Conservation (phyloP, 2,329 filamentous ascomycete species). For the Penicillium sp. region DNA sequence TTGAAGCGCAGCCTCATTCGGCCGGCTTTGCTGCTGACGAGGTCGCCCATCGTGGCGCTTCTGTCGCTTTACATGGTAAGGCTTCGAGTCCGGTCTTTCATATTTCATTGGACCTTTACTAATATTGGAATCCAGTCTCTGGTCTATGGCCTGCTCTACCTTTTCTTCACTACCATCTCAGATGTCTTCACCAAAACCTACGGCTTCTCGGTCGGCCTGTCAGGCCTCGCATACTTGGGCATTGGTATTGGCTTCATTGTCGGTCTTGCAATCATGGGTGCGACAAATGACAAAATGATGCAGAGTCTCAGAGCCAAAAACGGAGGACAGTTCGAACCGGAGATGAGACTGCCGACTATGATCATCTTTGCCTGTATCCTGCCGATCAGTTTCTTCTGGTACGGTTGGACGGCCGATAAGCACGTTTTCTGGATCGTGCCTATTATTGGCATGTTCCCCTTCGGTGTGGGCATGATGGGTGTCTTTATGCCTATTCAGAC, state of each 20-base stretch:
- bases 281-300: constrained; percentile 31
- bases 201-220: constrained; percentile 43
- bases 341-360: constrained; percentile 55
- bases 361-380: constrained; percentile 55
- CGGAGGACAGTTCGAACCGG: constrained; percentile 44
- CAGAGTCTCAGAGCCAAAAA: constrained; percentile 30
- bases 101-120: neutral
- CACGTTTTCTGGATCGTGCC: constrained; percentile 58
- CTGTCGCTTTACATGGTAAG: constrained; percentile 50
- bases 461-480: constrained; percentile 55
- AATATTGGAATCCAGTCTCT: constrained; percentile 24
- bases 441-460: constrained; percentile 58
- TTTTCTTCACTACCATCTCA: constrained; percentile 55
- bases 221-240: constrained; percentile 51
- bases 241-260: constrained; percentile 44
- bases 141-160: constrained; percentile 55
- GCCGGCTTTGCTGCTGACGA: constrained; percentile 46
- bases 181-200: constrained; percentile 51
- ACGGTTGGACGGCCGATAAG: constrained; percentile 57
- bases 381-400: constrained; percentile 57
- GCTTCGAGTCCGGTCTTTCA: neutral
- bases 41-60: constrained; percentile 54
- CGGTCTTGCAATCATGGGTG: constrained; percentile 36
- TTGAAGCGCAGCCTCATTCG: constrained; percentile 12
- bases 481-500: constrained; percentile 58